phyloP scores from a whole-genome alignment of 495 filamentous ascomycete species.

The Bathelium albidoporum region DNA sequence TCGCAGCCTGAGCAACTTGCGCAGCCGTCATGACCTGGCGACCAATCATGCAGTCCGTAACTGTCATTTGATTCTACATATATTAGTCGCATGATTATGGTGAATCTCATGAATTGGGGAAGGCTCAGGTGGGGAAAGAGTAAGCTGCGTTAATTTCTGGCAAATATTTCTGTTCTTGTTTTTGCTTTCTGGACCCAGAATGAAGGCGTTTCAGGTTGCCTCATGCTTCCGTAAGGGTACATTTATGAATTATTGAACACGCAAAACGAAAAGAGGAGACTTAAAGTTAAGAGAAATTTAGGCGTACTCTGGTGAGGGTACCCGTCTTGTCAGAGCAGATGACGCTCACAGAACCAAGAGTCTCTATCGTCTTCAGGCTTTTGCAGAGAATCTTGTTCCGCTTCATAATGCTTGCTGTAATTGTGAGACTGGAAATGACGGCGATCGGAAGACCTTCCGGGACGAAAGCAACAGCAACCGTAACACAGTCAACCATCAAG shows the following conservation, averaged over 20 bases:
- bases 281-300: background rate
- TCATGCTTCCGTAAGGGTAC: too few relatives aligned
- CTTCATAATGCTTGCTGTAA: conserved; percentile 56
- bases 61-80: conserved; percentile 47
- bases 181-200: too few relatives aligned
- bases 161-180: too few relatives aligned
- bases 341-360: conserved; percentile 54
- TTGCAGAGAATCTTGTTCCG: conserved; percentile 57
- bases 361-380: conserved; percentile 58
- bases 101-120: too few relatives aligned
- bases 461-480: conserved; percentile 61
- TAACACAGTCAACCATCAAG: conserved; percentile 57
- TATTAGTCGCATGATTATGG: background rate
- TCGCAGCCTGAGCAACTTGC: conserved; percentile 6
- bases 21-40: conserved; percentile 19
- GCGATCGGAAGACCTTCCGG: conserved; percentile 62
- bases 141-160: too few relatives aligned
- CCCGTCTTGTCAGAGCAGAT: conserved; percentile 65
- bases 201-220: too few relatives aligned
- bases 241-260: background rate
- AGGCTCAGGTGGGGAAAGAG: too few relatives aligned
- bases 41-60: conserved; percentile 44
- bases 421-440: conserved; percentile 58
- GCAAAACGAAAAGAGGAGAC: background rate
- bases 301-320: conserved; percentile 44